Evolutionary conservation across 352 stramenopile genomes (phyloP), one percentile per base, ranked within the genome.

Genomic region (Phytophthora citricola): DNA sequence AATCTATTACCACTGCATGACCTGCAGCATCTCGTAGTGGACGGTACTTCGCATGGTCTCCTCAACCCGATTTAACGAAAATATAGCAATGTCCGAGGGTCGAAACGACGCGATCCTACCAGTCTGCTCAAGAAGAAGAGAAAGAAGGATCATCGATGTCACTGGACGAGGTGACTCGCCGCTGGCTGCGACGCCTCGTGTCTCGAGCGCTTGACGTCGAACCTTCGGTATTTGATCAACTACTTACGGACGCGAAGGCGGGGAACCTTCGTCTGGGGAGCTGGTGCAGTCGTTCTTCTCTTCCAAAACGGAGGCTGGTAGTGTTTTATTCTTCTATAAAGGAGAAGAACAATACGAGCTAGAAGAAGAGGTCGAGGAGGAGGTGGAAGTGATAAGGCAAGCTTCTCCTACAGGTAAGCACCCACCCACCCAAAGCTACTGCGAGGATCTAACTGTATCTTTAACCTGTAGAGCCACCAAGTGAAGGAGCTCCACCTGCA

Each of bases 321-420:
- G 73, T 51, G 74, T 94, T 14, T 59, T 93, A 5, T 96, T 96
- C 66, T 94, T 94, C 59, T 91, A 76, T 46, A 75, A 79, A 29
- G 74, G 67, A 3, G 81, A 93, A 46, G 76, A 92, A 55, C 77
- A 90, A 32, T 78, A 85, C 29, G 81, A 90, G 49, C 50, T 94
- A 0, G 79, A 94, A 85, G 87, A 93, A 47, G 85, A 94, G 20
- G 74, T 93, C 15, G 85, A 94, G 51, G 84, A 95, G 71, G 81
- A 93, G 47, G 81, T 95, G 8, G 84, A 95, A 50, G 65, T 89
- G 26, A 62, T 75, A 1, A 48, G 54, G 45, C 71, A 81, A 70
- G 76, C 75, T 3, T 64, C 69, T 3, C 36, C 47, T 4, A 47
- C 54, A 71, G 61, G 66, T 79, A 20, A 20, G 17, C 17, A 20